Percentiles rank a stretch among this genome's conserved stretches.
phyloP scores from a whole-genome alignment of 2,329 filamentous ascomycete species.

The Penicillium sp. region DNA sequence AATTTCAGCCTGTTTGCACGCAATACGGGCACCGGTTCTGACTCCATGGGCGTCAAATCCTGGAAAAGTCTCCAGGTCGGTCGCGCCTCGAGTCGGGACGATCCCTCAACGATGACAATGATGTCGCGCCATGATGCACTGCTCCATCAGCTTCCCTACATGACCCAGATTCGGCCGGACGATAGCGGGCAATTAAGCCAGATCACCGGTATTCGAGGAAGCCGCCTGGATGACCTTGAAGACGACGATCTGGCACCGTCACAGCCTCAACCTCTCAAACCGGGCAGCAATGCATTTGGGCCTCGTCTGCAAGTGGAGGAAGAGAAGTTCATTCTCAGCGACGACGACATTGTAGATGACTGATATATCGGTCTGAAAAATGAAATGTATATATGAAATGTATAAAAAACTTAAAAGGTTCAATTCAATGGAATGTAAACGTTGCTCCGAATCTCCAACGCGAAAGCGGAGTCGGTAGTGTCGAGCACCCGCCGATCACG shows the following conservation, averaged over 20 bases:
- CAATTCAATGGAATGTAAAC: background rate
- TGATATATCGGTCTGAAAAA: constrained; percentile 23
- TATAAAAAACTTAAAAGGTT: background rate
- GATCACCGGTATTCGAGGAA: constrained; percentile 59
- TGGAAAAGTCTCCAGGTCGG: constrained; percentile 31
- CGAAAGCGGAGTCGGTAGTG: background rate
- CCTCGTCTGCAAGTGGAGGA: constrained; percentile 43
- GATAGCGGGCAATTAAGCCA: constrained; percentile 61
- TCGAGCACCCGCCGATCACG: background rate
- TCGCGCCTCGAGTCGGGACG: constrained; percentile 3
- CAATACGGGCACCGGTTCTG: background rate
- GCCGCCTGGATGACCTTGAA: constrained; percentile 46
- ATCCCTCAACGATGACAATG: constrained; percentile 25
- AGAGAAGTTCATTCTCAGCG: constrained; percentile 70
- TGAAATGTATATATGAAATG: background rate
- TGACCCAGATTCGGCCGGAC: constrained; percentile 61
- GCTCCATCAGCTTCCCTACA: constrained; percentile 83
- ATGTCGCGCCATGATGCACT: constrained; percentile 47
- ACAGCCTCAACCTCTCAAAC: constrained; percentile 36
- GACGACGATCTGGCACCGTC: constrained; percentile 16
- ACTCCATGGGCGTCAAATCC: constrained; percentile 33
- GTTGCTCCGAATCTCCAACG: background rate
- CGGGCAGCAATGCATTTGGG: constrained; percentile 25
- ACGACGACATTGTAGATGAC: constrained; percentile 81
- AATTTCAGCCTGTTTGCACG: constrained; percentile 44